These are phyloP conservation scores for Metschnikowia continentalis DNA, from an alignment of 805 yeast species.

Conservation along the genomic window DNA sequence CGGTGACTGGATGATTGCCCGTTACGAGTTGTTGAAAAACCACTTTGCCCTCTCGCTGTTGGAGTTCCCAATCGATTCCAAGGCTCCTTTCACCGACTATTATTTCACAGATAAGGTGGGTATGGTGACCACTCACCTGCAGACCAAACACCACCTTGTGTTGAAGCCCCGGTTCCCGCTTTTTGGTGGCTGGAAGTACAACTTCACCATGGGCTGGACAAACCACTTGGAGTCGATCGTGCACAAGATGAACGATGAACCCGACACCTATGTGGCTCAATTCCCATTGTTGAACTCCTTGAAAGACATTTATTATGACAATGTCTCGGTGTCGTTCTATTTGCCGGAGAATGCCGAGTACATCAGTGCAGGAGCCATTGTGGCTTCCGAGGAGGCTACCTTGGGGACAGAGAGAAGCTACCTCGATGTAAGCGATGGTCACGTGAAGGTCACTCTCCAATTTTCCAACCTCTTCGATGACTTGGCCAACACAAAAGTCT, in stretches of 20 bases:
- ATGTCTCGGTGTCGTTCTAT: slow-evolving; percentile 55
- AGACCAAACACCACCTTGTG: slow-evolving; percentile 43
- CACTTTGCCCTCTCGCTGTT: slow-evolving; percentile 60
- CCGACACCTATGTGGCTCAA: slow-evolving; percentile 51
- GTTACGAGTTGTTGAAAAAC: slow-evolving; percentile 42
- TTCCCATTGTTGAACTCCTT: slow-evolving; percentile 77
- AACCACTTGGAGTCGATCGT: slow-evolving; percentile 52
- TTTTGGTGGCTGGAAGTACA: slow-evolving; percentile 94
- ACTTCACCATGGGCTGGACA: slow-evolving; percentile 95
- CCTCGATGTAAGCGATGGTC: slow-evolving; percentile 75
- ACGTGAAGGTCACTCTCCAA: slow-evolving; percentile 61
- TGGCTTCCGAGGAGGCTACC: slow-evolving; percentile 31
- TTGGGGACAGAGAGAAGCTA: slow-evolving; percentile 48
- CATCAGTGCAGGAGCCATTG: slow-evolving; percentile 54
- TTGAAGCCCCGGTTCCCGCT: slow-evolving; percentile 89
- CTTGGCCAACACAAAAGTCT: slow-evolving; percentile 50
- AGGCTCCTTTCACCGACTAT: slow-evolving; percentile 43
- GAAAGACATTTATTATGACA: slow-evolving; percentile 61
- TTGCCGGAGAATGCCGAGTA: slow-evolving; percentile 84
- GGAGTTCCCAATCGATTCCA: slow-evolving; percentile 46
- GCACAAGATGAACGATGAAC: slow-evolving; percentile 33
- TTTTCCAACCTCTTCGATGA: slow-evolving; percentile 68
- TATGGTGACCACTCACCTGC: slow-evolving; percentile 74
- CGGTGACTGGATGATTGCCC: slow-evolving; percentile 65
- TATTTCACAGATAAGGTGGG: slow-evolving; percentile 91